These are phyloP conservation scores for Fomitopsis pulvina DNA, from an alignment of 768 basidiomycete genomes.

Conservation along the genomic window DNA sequence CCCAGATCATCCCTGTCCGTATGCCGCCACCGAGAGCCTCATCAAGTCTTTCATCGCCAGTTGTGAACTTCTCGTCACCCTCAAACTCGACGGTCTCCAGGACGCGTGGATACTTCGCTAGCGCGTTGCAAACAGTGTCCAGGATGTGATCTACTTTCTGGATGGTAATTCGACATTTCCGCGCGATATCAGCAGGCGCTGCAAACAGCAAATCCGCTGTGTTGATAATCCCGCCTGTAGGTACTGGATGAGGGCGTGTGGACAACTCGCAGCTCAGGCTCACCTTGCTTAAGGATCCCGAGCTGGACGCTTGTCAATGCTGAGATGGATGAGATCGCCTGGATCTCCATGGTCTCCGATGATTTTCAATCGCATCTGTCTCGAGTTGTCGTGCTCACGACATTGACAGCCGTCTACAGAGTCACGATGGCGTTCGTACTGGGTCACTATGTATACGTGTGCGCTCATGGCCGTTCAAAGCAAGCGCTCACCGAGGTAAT, in stretches of 20 bases:
- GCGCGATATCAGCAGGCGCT: conserved; percentile 45
- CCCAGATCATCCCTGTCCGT: conserved; percentile 75
- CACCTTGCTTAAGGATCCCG: conserved; percentile 33
- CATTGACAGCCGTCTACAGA: no score
- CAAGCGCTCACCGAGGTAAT: no score
- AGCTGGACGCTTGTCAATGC: conserved; percentile 28
- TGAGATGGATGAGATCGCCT: conserved; percentile 10
- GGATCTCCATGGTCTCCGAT: conserved; percentile 13
- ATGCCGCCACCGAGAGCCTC: conserved; percentile 72
- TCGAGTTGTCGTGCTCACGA: no score
- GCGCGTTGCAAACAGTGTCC: conserved; percentile 39
- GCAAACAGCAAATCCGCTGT: conserved; percentile 42
- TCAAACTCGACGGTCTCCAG: conserved; percentile 34
- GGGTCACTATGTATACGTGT: no score
- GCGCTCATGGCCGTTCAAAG: no score
- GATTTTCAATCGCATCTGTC: neutral
- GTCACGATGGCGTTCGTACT: no score
- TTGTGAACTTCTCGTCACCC: conserved; percentile 50
- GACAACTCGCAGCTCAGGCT: neutral
- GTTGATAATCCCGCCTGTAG: conserved; percentile 11
- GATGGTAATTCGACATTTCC: conserved; percentile 45
- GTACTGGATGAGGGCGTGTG: neutral
- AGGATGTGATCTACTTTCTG: conserved; percentile 46
- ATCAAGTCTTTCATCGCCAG: conserved; percentile 71
- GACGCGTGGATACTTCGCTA: conserved; percentile 30